Percentiles rank a stretch among this genome's conserved stretches.
Evolutionary conservation across 164 flowering plant species (phyloP).

Genomic region (Vitis rupestris): DNA sequence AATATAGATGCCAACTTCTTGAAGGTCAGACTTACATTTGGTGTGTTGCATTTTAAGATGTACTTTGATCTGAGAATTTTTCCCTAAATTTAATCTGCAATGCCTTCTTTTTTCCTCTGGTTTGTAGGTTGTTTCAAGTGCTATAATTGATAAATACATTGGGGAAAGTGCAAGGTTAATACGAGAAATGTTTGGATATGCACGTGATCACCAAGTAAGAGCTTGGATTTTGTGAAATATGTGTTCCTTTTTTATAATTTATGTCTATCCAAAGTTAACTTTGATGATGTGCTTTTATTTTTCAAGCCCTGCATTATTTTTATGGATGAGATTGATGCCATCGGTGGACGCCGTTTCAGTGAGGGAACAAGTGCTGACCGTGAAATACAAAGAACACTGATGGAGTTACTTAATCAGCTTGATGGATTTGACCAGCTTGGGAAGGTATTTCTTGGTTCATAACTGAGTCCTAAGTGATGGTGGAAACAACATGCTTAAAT

Average conservation of each 20-base stretch:
- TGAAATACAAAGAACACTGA: constrained; percentile 89
- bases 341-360: constrained; percentile 94
- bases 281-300: constrained; percentile 11
- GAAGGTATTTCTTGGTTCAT: constrained; percentile 47
- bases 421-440: constrained; percentile 97
- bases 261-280: neutral
- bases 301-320: constrained; percentile 94
- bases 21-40: constrained; percentile 45
- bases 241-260: neutral
- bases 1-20: constrained; percentile 94
- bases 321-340: constrained; percentile 99
- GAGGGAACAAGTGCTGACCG: constrained; percentile 97
- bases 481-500: no score
- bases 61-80: neutral
- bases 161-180: constrained; percentile 96
- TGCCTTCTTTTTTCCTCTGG: neutral
- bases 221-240: neutral
- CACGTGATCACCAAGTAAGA: constrained; percentile 96
- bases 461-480: neutral
- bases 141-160: constrained; percentile 88
- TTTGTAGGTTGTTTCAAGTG: constrained; percentile 90
- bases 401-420: constrained; percentile 95
- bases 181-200: constrained; percentile 94
- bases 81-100: neutral
- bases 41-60: neutral